phyloP scores from a whole-genome alignment of 2,329 filamentous ascomycete species.

The Pseudofabraea citricarpa region DNA sequence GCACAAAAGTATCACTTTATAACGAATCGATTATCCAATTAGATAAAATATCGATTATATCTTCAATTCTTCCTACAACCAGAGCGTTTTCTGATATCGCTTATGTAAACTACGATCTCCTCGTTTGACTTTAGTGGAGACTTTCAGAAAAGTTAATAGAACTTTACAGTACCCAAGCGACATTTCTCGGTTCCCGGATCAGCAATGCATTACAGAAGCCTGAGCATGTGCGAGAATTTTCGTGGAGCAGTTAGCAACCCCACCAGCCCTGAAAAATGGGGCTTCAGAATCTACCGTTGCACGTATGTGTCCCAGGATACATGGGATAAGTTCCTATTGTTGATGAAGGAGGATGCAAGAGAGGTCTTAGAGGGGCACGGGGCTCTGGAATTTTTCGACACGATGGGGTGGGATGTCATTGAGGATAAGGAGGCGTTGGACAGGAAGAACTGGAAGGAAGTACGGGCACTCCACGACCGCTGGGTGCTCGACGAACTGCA shows the following conservation, averaged over 20 bases:
- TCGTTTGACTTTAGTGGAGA: too few relatives aligned
- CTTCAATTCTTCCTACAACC: too few relatives aligned
- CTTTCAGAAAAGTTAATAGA: too few relatives aligned
- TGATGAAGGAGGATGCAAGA: not conserved
- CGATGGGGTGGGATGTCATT: not conserved
- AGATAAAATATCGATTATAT: too few relatives aligned
- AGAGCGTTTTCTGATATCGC: too few relatives aligned
- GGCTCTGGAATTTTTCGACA: not conserved
- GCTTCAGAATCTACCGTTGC: slow-evolving; percentile 1
- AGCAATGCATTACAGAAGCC: not conserved
- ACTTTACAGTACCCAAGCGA: too few relatives aligned
- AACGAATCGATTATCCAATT: too few relatives aligned
- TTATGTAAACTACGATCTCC: too few relatives aligned
- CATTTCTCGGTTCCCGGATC: not conserved
- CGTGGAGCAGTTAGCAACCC: not conserved
- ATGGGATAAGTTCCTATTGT: not conserved
- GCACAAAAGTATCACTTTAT: too few relatives aligned
- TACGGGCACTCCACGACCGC: not conserved
- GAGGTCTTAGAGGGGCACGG: not conserved
- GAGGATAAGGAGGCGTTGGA: slow-evolving; percentile 1
- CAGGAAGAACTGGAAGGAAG: slow-evolving; percentile 1
- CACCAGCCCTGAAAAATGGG: not conserved
- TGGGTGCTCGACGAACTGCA: slow-evolving; percentile 1
- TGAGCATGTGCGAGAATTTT: not conserved
- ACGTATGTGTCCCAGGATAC: not conserved